Base-by-base conservation (phyloP, 441 rosid species). In the Gossypium aridum region DNA sequence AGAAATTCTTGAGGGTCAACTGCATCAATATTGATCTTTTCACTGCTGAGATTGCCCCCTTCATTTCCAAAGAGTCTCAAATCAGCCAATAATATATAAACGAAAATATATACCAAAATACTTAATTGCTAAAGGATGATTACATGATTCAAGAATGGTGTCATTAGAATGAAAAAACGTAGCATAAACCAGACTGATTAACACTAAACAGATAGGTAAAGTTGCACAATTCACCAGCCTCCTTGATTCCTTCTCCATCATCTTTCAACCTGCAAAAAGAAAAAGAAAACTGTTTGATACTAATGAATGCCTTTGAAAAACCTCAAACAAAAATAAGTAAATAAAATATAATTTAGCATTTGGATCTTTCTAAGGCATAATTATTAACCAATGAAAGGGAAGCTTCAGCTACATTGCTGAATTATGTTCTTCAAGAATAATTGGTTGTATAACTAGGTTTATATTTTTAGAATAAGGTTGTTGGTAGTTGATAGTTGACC, bases 191-290 rank as follows among this genome's bases (percentile, higher is more conserved):
- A 72, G 53, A 23, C 62, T 55, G 8, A 70, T 10, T 10, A 74
- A 37, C 34, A 81, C 74, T 31, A 74, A 54, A 53, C 74, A 75
- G 25, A 60, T 3, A 17, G 72, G 56, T 39, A 78, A 74, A 80
- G 75, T 28, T 73, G 76, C 78, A 9, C 49, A 20, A 31, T 43
- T 39, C 65, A 45, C 51, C 7, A 37, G 17, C 53, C 55, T 43
- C 17, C 49, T 61, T 10, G 49, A 19, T 39, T 75, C 79, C 76
- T 70, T 75, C 60, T 67, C 76, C 84, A 74, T 80, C 74, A 51
- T 49, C 67, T 47, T 26, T 51, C 64, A 60, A 8, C 66, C 57
- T 47, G 72, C 59, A 60, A 25, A 64, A 31, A 31, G 37, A 31
- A 31, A 31, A 5, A 31, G 37, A 14, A 3, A 6, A 12, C 65